Evolutionary conservation across 768 basidiomycete species (phyloP).

Genomic region (Galerina sulciceps): DNA sequence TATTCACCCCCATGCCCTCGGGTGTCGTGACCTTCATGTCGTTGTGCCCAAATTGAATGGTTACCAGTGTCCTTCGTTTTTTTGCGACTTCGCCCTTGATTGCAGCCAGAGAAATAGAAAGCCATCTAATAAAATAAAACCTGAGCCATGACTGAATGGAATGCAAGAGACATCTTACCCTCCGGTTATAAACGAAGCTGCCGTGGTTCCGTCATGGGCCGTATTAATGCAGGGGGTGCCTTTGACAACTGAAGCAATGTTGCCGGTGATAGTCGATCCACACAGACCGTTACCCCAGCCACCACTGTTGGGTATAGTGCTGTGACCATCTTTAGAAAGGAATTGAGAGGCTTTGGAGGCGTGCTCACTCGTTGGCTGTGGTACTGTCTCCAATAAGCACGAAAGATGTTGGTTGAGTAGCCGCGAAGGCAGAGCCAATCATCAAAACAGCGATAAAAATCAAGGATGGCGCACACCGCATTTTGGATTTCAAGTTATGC

Average conservation of each 20-base stretch:
- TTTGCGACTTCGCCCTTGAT: slow-evolving; percentile 39
- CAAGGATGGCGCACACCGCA: no score
- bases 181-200: slow-evolving; percentile 40
- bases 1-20: slow-evolving; percentile 46
- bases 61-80: slow-evolving; percentile 38
- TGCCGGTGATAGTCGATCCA: slow-evolving; percentile 33
- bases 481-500: no score
- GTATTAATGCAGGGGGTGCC: slow-evolving; percentile 44
- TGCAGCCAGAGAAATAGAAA: slow-evolving; percentile 36
- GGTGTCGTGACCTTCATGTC: slow-evolving; percentile 45
- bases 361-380: slow-evolving; percentile 38
- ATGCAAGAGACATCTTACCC: slow-evolving; percentile 26
- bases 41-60: slow-evolving; percentile 48
- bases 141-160: not conserved
- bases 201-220: slow-evolving; percentile 45
- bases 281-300: slow-evolving; percentile 49
- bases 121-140: slow-evolving; percentile 31
- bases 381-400: slow-evolving; percentile 46
- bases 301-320: slow-evolving; percentile 39
- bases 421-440: not conserved
- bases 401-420: slow-evolving; percentile 32
- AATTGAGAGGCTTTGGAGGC: not conserved
- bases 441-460: not conserved
- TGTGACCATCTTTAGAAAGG: slow-evolving; percentile 1
- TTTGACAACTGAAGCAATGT: slow-evolving; percentile 34